These are phyloP conservation scores for Strobilomyces echinocephalus DNA, from an alignment of 768 basidiomycete genomes.

Conservation along the genomic window DNA sequence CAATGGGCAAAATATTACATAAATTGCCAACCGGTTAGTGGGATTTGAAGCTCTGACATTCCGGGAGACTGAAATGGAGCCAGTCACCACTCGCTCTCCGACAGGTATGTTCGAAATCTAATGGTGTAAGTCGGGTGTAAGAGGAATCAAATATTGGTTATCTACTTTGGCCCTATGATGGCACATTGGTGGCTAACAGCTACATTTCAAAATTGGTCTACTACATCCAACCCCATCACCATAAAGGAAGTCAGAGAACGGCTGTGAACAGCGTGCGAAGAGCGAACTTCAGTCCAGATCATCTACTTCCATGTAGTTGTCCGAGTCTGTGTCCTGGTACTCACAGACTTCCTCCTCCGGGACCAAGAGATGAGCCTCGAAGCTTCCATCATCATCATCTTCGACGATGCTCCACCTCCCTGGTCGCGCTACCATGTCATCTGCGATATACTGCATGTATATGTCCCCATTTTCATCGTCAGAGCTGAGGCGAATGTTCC, in stretches of 20 bases:
- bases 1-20: too few species aligned
- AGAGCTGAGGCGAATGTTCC: constrained; percentile 53
- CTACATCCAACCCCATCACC: constrained; percentile 4
- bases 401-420: constrained; percentile 41
- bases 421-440: constrained; percentile 37
- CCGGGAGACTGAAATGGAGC: too few species aligned
- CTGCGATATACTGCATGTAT: constrained; percentile 38
- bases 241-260: not conserved
- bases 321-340: constrained; percentile 37
- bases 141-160: too few species aligned
- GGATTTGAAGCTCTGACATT: too few species aligned
- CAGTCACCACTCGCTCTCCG: too few species aligned
- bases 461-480: constrained; percentile 38
- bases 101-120: too few species aligned
- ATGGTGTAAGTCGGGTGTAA: too few species aligned
- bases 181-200: not conserved
- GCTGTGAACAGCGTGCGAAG: not conserved
- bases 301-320: constrained; percentile 33
- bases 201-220: constrained; percentile 1
- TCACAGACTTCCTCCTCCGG: constrained; percentile 32
- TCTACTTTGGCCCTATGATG: too few species aligned
- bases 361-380: constrained; percentile 40
- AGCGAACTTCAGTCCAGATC: constrained; percentile 7
- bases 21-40: too few species aligned
- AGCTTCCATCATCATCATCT: constrained; percentile 36